These are phyloP conservation scores for Claviceps sp. DNA, from an alignment of 2,329 filamentous ascomycete genomes.

Conservation along the genomic window DNA sequence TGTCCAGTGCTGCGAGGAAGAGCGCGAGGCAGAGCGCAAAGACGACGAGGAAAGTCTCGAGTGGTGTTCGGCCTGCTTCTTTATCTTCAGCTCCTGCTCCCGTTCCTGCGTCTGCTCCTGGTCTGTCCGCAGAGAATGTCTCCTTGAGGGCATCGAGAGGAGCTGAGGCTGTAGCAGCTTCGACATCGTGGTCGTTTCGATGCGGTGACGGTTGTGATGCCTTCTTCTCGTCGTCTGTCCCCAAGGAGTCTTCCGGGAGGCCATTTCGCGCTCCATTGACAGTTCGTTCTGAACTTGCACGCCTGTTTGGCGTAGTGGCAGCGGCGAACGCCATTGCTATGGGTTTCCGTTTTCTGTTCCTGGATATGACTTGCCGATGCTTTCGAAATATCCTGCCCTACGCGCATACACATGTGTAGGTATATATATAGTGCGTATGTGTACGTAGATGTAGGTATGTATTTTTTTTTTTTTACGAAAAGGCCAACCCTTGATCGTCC, in stretches of 20 bases:
- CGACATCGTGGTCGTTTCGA: constrained; percentile 1
- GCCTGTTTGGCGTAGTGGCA: constrained; percentile 9
- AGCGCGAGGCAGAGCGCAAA: constrained; percentile 29
- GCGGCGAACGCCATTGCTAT: constrained; percentile 1
- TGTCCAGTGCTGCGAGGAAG: constrained; percentile 41
- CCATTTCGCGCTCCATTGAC: constrained; percentile 14
- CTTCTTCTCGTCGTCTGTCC: not conserved
- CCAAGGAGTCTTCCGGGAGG: constrained; percentile 2
- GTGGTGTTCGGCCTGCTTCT: constrained; percentile 22
- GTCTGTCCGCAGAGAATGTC: not conserved
- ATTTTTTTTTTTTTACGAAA: too few relatives aligned
- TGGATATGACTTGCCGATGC: not conserved
- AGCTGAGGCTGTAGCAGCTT: constrained; percentile 5
- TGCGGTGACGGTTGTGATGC: not conserved
- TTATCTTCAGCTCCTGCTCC: constrained; percentile 8
- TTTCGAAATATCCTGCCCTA: too few relatives aligned
- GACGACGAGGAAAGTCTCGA: constrained; percentile 27
- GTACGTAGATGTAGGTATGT: too few relatives aligned
- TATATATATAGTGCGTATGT: too few relatives aligned
- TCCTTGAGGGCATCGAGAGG: not conserved
- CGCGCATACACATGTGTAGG: too few relatives aligned
- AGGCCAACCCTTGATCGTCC: too few relatives aligned
- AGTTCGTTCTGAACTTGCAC: constrained; percentile 17
- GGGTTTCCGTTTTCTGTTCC: too few relatives aligned
- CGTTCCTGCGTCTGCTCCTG: not conserved